Conservation (phyloP, 345 rosid genomes). For the Punica granatum region DNA sequence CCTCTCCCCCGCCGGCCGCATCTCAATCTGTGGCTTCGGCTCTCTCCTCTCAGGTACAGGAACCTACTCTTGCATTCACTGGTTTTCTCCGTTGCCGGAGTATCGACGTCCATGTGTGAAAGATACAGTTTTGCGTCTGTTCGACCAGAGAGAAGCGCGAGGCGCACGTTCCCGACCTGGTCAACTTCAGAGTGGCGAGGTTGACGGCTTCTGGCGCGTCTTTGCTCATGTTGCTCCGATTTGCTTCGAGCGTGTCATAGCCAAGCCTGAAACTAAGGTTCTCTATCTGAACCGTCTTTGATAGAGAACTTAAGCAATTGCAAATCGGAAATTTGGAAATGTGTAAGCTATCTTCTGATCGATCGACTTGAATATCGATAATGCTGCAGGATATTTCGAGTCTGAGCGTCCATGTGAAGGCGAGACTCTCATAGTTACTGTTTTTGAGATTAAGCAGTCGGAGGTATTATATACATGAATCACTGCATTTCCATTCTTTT, state of each 20-base stretch:
- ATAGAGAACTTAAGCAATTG: background rate
- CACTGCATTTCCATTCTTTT: background rate
- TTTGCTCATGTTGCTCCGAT: slow-evolving; percentile 81
- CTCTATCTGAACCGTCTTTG: background rate
- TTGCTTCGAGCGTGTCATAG: slow-evolving; percentile 93
- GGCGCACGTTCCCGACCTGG: slow-evolving; percentile 74
- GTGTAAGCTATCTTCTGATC: background rate
- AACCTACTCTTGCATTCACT: background rate
- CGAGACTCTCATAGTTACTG: slow-evolving; percentile 67
- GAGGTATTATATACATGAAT: slow-evolving; percentile 50
- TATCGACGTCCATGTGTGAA: background rate
- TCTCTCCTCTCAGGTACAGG: slow-evolving; percentile 81
- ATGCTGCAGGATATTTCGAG: slow-evolving; percentile 75
- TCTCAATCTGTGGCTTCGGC: slow-evolving; percentile 91
- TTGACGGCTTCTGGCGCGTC: slow-evolving; percentile 74
- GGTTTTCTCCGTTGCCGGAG: background rate
- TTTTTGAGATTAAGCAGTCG: slow-evolving; percentile 60
- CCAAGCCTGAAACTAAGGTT: slow-evolving; percentile 81
- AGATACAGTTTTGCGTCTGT: background rate
- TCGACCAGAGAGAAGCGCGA: slow-evolving; percentile 66
- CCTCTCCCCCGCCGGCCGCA: slow-evolving; percentile 47
- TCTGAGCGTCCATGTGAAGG: slow-evolving; percentile 72
- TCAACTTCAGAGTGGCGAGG: slow-evolving; percentile 71
- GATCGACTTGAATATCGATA: slow-evolving; percentile 2
- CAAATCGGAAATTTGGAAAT: background rate